Conservation (phyloP, 176 grass and related monocot genomes). For the Melocanna baccifera region DNA sequence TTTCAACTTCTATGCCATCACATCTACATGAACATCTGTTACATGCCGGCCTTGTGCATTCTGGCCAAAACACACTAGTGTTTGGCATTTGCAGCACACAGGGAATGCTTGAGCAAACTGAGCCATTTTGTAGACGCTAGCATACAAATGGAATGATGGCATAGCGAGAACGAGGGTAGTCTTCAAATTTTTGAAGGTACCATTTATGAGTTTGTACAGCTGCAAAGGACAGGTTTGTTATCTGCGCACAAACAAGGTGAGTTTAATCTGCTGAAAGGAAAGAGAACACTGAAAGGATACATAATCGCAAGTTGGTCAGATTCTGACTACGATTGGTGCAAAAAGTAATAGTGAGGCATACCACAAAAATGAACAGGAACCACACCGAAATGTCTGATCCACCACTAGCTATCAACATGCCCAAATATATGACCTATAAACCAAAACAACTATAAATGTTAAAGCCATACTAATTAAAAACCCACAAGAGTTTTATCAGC, state of each 20-base stretch:
- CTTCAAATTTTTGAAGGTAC: constrained; percentile 89
- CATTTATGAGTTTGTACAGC: constrained; percentile 83
- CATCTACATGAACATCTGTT: constrained; percentile 31
- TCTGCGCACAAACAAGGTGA: constrained; percentile 37
- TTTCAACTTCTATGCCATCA: background rate
- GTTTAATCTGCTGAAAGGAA: background rate
- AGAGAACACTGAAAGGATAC: background rate
- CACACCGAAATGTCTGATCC: constrained; percentile 63
- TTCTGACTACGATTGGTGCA: background rate
- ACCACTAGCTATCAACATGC: constrained; percentile 69
- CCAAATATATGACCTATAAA: constrained; percentile 76
- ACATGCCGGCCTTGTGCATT: background rate
- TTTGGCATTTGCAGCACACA: background rate
- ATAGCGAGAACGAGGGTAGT: constrained; percentile 61
- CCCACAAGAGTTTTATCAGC: background rate
- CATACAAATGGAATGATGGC: constrained; percentile 84
- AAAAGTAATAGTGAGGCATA: constrained; percentile 39
- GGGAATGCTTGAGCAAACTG: background rate
- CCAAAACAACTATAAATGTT: constrained; percentile 9
- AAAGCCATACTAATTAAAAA: constrained; percentile 23
- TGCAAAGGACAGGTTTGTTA: constrained; percentile 68
- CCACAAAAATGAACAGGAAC: constrained; percentile 85
- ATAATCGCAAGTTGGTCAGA: background rate
- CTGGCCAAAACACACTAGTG: background rate
- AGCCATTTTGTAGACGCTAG: constrained; percentile 34